Conservation (phyloP, 345 rosid species). For the Crucihimalaya himalaica region DNA sequence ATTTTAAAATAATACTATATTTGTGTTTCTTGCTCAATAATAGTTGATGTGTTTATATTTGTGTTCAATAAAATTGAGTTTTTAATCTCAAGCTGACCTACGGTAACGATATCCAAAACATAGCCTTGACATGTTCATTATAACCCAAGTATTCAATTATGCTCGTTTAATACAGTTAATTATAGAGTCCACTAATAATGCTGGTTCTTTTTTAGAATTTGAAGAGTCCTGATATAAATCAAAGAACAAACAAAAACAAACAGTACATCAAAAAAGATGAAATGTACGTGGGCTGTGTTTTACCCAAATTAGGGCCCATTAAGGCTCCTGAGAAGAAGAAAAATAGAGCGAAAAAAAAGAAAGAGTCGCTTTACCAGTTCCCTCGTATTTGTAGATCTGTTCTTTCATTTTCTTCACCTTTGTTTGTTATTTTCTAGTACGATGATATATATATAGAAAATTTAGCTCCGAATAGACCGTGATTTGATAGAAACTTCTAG, state of each 20-base stretch:
- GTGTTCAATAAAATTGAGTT: neutral
- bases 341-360: neutral
- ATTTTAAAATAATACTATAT: too few species aligned
- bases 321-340: neutral
- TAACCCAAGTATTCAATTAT: neutral
- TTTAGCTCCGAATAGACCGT: neutral
- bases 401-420: neutral
- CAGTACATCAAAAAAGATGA: too few species aligned
- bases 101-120: neutral
- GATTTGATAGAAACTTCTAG: conserved; percentile 14
- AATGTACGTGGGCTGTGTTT: neutral
- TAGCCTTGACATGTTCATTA: neutral
- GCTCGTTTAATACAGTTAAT: too few species aligned
- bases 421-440: neutral
- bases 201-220: too few species aligned
- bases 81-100: neutral
- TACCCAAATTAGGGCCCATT: conserved; percentile 4
- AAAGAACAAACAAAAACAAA: too few species aligned
- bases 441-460: neutral
- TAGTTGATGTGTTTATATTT: neutral
- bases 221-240: too few species aligned
- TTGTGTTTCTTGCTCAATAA: neutral
- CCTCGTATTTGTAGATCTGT: conserved; percentile 27
- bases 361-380: conserved; percentile 15
- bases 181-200: too few species aligned